Evolutionary conservation across 1,139 yeast genomes (phyloP).

Genomic region (Wickerhamomyces sp.): DNA sequence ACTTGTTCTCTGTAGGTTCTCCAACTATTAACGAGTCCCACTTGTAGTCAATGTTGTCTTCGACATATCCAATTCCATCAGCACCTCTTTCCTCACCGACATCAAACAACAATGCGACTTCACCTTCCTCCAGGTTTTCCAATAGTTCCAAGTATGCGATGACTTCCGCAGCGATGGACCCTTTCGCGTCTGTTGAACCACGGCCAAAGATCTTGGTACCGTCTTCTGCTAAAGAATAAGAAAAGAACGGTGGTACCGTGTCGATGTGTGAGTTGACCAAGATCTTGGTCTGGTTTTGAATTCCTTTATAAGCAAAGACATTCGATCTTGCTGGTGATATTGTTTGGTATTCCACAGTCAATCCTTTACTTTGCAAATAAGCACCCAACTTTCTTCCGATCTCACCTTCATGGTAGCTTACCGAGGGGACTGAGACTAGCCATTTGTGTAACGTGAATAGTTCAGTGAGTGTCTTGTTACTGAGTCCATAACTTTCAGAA

Average conservation of each 20-base stretch:
- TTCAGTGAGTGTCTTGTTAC: constrained; percentile 4
- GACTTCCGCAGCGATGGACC: constrained; percentile 56
- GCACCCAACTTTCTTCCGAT: constrained; percentile 6
- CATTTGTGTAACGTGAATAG: constrained; percentile 7
- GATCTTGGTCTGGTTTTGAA: constrained; percentile 39
- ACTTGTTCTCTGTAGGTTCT: constrained; percentile 64
- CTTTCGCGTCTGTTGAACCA: constrained; percentile 64
- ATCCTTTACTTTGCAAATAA: constrained; percentile 36
- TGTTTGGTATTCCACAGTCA: constrained; percentile 43
- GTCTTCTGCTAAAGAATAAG: constrained; percentile 35
- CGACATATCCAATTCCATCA: constrained; percentile 47
- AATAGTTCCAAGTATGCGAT: constrained; percentile 43
- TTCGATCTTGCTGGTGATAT: constrained; percentile 39
- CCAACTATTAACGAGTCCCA: constrained; percentile 65
- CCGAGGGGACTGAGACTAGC: constrained; percentile 8
- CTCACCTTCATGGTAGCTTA: constrained; percentile 7
- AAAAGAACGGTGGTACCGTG: constrained; percentile 65
- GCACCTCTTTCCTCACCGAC: constrained; percentile 66
- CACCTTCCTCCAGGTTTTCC: constrained; percentile 39
- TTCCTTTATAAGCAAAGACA: constrained; percentile 45
- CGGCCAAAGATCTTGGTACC: constrained; percentile 53
- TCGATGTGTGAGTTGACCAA: constrained; percentile 60
- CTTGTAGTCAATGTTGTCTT: constrained; percentile 32
- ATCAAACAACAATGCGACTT: constrained; percentile 52
- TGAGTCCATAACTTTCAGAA: constrained; percentile 2